A percentile compares a stretch with the other conserved stretches of the same genome.
These are phyloP conservation scores for Mucor circinelloides DNA, from an alignment of 371 early-diverging fungal genomes.

Conservation along the genomic window DNA sequence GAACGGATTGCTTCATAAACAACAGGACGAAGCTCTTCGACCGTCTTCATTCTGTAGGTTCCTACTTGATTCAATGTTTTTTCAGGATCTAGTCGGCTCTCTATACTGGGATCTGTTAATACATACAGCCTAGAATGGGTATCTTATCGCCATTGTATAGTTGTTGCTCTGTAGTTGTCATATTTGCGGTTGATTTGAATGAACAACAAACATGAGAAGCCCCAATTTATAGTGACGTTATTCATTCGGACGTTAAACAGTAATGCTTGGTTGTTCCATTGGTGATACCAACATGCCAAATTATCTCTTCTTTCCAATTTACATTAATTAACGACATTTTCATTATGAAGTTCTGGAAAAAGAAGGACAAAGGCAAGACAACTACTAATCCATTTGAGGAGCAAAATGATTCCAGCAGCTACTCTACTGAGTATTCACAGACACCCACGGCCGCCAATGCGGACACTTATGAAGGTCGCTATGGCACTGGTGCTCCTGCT, in stretches of 20 bases:
- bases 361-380: conserved; percentile 19
- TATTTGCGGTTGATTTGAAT: neutral
- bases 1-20: conserved; percentile 58
- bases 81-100: neutral
- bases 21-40: conserved; percentile 45
- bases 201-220: neutral
- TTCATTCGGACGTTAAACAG: conserved; percentile 1
- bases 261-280: neutral
- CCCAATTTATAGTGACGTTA: neutral
- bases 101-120: neutral
- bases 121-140: conserved; percentile 22
- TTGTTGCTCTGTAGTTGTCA: neutral
- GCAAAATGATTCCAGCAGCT: neutral
- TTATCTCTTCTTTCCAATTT: neutral
- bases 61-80: conserved; percentile 55
- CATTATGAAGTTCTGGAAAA: conserved; percentile 26
- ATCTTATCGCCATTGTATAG: conserved; percentile 14
- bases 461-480: neutral
- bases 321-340: neutral
- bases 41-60: conserved; percentile 67
- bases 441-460: conserved; percentile 1
- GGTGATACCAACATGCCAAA: conserved; percentile 7
- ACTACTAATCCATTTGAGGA: conserved; percentile 13
- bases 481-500: neutral
- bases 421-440: neutral